Evolutionary conservation across 345 rosid species (phyloP), one percentile per base, ranked within the genome.

Genomic region (Brassica juncea): DNA sequence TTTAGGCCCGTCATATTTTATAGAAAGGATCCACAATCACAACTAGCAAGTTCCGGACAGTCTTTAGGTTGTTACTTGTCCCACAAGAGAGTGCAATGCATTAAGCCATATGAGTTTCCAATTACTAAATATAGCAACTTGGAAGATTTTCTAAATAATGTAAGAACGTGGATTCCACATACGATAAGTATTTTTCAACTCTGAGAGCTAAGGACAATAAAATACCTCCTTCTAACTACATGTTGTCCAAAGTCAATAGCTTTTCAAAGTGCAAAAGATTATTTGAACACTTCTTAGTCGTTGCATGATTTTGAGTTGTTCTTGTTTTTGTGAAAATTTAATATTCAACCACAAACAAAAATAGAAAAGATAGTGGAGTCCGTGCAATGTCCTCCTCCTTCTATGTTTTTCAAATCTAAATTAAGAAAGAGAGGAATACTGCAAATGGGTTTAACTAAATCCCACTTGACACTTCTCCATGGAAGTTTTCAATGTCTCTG

Each of bases 401-500:
- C 31, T 54, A 66, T 35, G 39, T 35, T 72, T 31, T 11, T 79
- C 23, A 66, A 66, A 57, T 9, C 57, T 42, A 31, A 28, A 67
- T 42, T 67, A 73, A 79, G 44, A 71, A 67, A 73, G 5, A 30
- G 16, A 60, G 39, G 27, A 61, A 68, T 74, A 15, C 27, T 69
- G 37, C 83, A 75, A 68, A 69, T 75, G 35, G 75, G 58, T 32
- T 63, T 75, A 63, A 63, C 52, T 57, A 63, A 64, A 74, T 69
- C 55, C 1, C 42, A 62, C 15, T 27, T 76, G 81, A 71, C 66
- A 78, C 68, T 32, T 65, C 75, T 79, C 37, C 32, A 30, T 19
- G 12, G 75, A 75, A 31, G 19, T 65, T 68, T 84, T 86, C 85
- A 79, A 71, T 64, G 66, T 57, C 52, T 1, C 10, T 10, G 42